phyloP scores from a whole-genome alignment of 75 land plant species.

The Ceratopteris richardii region DNA sequence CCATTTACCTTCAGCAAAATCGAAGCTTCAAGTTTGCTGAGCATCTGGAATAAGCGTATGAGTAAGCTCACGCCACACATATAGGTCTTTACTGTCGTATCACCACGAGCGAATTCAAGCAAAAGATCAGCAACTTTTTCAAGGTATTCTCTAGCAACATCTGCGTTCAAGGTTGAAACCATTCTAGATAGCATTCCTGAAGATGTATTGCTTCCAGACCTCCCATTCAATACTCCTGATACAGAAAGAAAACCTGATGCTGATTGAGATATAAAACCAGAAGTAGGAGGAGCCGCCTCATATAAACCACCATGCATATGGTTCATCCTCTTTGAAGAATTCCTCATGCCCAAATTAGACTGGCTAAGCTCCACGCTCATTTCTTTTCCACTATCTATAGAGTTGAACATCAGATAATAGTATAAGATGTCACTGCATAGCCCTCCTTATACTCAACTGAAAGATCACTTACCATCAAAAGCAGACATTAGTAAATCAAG shows the following conservation, averaged over 20 bases:
- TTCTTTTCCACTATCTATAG: slow-evolving; percentile 60
- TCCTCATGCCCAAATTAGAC: slow-evolving; percentile 23
- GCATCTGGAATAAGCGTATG: slow-evolving; percentile 89
- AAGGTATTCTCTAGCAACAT: slow-evolving; percentile 85
- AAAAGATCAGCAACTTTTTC: slow-evolving; percentile 91
- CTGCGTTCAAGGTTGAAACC: slow-evolving; percentile 73
- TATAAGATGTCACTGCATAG: neutral
- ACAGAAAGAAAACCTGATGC: slow-evolving; percentile 88
- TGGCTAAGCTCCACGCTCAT: slow-evolving; percentile 17
- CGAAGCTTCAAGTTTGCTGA: slow-evolving; percentile 81
- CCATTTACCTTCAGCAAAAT: slow-evolving; percentile 82
- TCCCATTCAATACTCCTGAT: slow-evolving; percentile 87
- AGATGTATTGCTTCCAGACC: slow-evolving; percentile 87
- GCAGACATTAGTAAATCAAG: slow-evolving; percentile 75
- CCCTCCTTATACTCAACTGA: neutral
- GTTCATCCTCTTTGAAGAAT: slow-evolving; percentile 16
- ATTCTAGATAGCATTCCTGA: slow-evolving; percentile 82
- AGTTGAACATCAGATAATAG: neutral
- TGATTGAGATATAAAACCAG: slow-evolving; percentile 78
- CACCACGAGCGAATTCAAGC: slow-evolving; percentile 86
- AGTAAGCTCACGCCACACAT: slow-evolving; percentile 90
- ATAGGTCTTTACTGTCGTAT: slow-evolving; percentile 65
- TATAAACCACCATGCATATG: slow-evolving; percentile 9
- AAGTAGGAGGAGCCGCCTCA: slow-evolving; percentile 50
- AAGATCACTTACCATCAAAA: slow-evolving; percentile 53